A percentile compares a stretch with the other conserved stretches of the same genome.
phyloP scores from a whole-genome alignment of 2,329 filamentous ascomycete species.

The Lasiodiplodia citricola region DNA sequence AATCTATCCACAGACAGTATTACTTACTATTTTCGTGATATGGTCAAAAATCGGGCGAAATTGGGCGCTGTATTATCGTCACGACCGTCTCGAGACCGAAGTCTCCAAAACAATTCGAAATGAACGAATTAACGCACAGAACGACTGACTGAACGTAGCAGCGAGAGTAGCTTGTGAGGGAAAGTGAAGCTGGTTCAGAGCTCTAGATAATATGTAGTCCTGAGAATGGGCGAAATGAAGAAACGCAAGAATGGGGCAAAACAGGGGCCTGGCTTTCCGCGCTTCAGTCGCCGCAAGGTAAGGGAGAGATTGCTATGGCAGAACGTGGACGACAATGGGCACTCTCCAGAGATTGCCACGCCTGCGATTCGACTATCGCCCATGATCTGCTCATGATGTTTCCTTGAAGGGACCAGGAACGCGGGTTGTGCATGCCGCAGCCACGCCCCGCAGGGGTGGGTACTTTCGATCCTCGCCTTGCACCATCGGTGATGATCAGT shows the following conservation, averaged over 20 bases:
- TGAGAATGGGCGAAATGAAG: slow-evolving; percentile 4
- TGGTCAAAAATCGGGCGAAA: background rate
- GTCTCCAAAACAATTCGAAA: background rate
- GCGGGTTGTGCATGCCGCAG: background rate
- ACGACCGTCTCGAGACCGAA: background rate
- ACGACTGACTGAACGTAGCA: background rate
- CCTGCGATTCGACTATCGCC: background rate
- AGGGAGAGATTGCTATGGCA: background rate
- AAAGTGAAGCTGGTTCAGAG: background rate
- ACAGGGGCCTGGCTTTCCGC: slow-evolving; percentile 14
- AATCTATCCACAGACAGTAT: slow-evolving; percentile 8
- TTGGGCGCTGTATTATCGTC: background rate
- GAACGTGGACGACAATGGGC: background rate
- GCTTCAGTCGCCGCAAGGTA: slow-evolving; percentile 19
- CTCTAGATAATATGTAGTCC: slow-evolving; percentile 13
- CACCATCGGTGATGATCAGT: background rate
- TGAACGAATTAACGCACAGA: background rate
- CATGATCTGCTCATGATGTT: background rate
- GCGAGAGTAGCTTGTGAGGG: background rate
- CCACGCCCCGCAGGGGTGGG: background rate
- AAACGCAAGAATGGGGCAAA: slow-evolving; percentile 15
- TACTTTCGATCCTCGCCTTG: background rate
- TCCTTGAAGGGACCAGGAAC: slow-evolving; percentile 1
- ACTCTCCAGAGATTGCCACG: background rate
- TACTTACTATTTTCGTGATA: background rate